Conservation (phyloP, 1,284 basidiomycete genomes). For the Cystobasidium slooffiae region DNA sequence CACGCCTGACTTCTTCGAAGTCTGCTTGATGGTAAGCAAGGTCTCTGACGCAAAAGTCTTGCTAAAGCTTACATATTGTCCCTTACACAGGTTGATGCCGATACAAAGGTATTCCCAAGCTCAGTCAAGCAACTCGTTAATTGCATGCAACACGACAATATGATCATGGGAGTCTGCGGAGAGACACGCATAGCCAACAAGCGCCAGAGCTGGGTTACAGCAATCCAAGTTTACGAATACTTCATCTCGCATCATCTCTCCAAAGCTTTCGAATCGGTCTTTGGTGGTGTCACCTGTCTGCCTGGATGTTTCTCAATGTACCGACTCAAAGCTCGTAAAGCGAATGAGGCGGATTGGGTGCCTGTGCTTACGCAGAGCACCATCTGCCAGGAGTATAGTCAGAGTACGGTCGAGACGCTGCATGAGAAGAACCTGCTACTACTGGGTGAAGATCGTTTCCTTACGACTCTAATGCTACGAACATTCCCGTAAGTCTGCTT, state of each 20-base stretch:
- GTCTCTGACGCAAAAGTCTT: not conserved
- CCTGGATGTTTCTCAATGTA: slow-evolving; percentile 99
- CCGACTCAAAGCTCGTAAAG: slow-evolving; percentile 88
- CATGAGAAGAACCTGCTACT: slow-evolving; percentile 98
- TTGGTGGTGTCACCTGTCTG: slow-evolving; percentile 98
- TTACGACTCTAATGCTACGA: slow-evolving; percentile 90
- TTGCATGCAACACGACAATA: slow-evolving; percentile 96
- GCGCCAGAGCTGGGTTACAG: slow-evolving; percentile 94
- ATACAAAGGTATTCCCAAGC: slow-evolving; percentile 88
- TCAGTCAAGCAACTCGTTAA: slow-evolving; percentile 87
- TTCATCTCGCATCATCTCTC: slow-evolving; percentile 98
- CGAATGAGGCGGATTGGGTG: slow-evolving; percentile 91
- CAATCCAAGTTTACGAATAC: slow-evolving; percentile 87
- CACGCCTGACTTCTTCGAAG: slow-evolving; percentile 99
- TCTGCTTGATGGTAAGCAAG: slow-evolving; percentile 84
- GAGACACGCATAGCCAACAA: slow-evolving; percentile 99
- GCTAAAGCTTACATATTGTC: not conserved
- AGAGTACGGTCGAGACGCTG: slow-evolving; percentile 86
- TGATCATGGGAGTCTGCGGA: slow-evolving; percentile 99
- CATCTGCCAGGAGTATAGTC: slow-evolving; percentile 96
- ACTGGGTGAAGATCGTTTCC: slow-evolving; percentile 97
- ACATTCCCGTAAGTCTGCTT: slow-evolving; percentile 72
- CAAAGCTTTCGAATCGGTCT: slow-evolving; percentile 98
- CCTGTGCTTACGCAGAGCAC: slow-evolving; percentile 97
- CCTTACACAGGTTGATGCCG: slow-evolving; percentile 82